These are phyloP conservation scores for Helotiales sp. DNA, from an alignment of 2,329 filamentous ascomycete species.

Conservation along the genomic window DNA sequence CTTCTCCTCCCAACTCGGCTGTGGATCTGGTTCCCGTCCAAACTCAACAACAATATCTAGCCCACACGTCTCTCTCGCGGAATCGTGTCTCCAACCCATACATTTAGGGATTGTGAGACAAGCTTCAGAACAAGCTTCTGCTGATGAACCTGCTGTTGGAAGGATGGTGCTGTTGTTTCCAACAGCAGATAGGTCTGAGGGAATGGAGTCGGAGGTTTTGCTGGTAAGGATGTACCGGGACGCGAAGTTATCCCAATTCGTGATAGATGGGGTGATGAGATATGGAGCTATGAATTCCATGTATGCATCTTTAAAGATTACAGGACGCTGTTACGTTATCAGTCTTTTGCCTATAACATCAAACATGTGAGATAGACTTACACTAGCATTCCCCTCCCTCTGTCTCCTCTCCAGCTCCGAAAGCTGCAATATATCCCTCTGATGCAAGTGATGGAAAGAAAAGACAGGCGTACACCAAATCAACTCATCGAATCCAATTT, in stretches of 20 bases:
- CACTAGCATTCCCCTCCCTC: not conserved
- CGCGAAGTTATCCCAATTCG: conserved; percentile 15
- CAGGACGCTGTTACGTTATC: not conserved
- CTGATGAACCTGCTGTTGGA: not conserved
- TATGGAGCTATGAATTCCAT: not conserved
- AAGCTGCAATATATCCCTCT: conserved; percentile 7
- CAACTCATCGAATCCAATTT: conserved; percentile 9
- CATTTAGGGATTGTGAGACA: not conserved
- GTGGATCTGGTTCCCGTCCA: not conserved
- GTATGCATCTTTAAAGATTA: conserved; percentile 3
- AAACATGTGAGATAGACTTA: not conserved
- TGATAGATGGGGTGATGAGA: not conserved
- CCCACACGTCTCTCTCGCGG: not conserved
- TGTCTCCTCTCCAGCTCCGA: conserved; percentile 1
- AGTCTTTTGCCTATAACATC: too few species aligned
- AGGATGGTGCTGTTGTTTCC: too few species aligned
- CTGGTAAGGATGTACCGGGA: conserved; percentile 1
- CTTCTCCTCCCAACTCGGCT: not conserved
- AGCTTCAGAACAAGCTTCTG: not conserved
- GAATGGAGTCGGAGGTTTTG: not conserved
- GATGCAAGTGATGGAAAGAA: conserved; percentile 17
- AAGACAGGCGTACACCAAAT: conserved; percentile 15
- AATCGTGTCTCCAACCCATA: not conserved
- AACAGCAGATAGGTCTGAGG: too few species aligned
- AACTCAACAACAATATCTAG: not conserved